Evolutionary conservation across 805 yeast genomes (phyloP).

Genomic region (Zygotorulaspora florentina): DNA sequence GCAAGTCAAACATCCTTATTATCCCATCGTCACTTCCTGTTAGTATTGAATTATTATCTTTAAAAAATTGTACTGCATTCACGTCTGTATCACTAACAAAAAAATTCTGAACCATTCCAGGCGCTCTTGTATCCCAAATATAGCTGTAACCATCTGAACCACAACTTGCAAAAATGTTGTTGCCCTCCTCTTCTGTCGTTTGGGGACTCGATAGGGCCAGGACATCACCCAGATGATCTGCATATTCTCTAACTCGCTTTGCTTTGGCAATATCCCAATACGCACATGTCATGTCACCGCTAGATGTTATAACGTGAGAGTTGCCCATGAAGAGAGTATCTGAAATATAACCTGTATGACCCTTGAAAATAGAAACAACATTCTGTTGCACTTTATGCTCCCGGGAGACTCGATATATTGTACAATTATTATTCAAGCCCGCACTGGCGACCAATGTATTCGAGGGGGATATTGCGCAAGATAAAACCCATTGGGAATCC

Average conservation of each 20-base stretch:
- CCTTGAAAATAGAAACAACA: conserved; percentile 57
- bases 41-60: conserved; percentile 65
- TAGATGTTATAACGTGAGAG: conserved; percentile 55
- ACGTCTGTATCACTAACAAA: conserved; percentile 61
- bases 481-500: conserved; percentile 73
- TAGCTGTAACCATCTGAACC: conserved; percentile 66
- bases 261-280: conserved; percentile 76
- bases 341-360: conserved; percentile 79
- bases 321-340: conserved; percentile 65
- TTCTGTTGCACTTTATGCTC: conserved; percentile 38
- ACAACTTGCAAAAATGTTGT: conserved; percentile 50
- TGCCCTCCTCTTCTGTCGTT: conserved; percentile 17
- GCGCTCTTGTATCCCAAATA: conserved; percentile 61
- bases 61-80: conserved; percentile 57
- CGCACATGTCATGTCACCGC: conserved; percentile 78
- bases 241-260: conserved; percentile 46
- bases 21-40: conserved; percentile 79
- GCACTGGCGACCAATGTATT: conserved; percentile 70
- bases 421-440: conserved; percentile 76
- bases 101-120: conserved; percentile 47
- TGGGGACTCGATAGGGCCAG: conserved; percentile 42
- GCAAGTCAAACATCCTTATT: conserved; percentile 64
- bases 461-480: conserved; percentile 69
- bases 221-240: conserved; percentile 72
- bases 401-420: conserved; percentile 52